phyloP scores from a whole-genome alignment of 306 rosid species.

The Quercus rubra region DNA sequence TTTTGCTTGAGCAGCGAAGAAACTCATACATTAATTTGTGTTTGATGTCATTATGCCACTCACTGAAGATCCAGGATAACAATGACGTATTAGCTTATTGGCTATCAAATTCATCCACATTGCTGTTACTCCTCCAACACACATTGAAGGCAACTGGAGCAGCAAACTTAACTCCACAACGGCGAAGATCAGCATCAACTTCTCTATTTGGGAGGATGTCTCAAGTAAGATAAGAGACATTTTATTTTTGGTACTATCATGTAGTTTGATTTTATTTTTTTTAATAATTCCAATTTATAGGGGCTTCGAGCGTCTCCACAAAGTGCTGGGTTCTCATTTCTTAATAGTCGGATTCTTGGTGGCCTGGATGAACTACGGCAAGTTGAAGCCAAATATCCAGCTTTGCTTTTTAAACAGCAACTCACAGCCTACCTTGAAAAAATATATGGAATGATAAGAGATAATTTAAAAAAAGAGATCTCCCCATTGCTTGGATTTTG shows the following conservation, averaged over 20 bases:
- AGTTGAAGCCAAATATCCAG: slow-evolving; percentile 99
- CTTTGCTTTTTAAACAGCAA: slow-evolving; percentile 93
- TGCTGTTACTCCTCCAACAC: slow-evolving; percentile 90
- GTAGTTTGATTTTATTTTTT: slow-evolving; percentile 9
- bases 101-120: slow-evolving; percentile 94
- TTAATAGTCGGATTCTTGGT: slow-evolving; percentile 81
- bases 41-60: slow-evolving; percentile 18
- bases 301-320: slow-evolving; percentile 93
- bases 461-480: slow-evolving; percentile 93
- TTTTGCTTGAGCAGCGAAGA: too few species aligned
- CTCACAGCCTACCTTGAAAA: slow-evolving; percentile 98
- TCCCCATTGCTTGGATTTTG: slow-evolving; percentile 98
- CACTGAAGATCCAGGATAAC: slow-evolving; percentile 80
- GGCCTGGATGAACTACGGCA: slow-evolving; percentile 89
- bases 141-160: slow-evolving; percentile 99
- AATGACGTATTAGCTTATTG: slow-evolving; percentile 86
- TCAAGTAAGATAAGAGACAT: slow-evolving; percentile 55
- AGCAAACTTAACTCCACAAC: slow-evolving; percentile 97
- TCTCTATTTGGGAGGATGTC: slow-evolving; percentile 99
- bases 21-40: not conserved
- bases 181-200: slow-evolving; percentile 87
- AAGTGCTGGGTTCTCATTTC: slow-evolving; percentile 84
- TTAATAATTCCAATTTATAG: slow-evolving; percentile 36
- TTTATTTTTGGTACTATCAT: not conserved
- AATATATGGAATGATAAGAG: slow-evolving; percentile 96